Evolutionary conservation across 345 rosid genomes (phyloP), one percentile per base, ranked within the genome.

Genomic region (Citrus cavaleriei): DNA sequence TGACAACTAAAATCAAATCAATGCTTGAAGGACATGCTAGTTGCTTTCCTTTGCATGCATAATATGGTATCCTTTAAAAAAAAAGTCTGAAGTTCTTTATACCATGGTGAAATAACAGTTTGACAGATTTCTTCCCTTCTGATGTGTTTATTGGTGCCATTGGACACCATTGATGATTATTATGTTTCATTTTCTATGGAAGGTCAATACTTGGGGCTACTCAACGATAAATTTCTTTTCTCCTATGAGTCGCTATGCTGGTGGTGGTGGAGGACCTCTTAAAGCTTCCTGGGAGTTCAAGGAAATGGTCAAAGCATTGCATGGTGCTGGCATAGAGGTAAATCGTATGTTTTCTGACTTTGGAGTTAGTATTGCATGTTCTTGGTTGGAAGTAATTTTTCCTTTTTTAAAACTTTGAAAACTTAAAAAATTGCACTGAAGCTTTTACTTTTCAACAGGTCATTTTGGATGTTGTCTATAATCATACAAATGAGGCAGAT

Each of bases 171-270:
- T 27, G 55, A 60, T 24, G 10, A 13, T 59, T 38, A 64, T 46
- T 7, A 4, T 46, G 32, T 32, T 28, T 75, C 14, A 16, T 75
- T 64, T 49, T 79, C 51, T 78, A 76, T 75, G 37, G 57, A 71
- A 95, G 99, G 84, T 95, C 76, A 95, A 95, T 82, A 95, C 97
- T 51, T 95, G 99, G 99, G 99, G 99, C 75, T 95, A 95, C 80
- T 95, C 99, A 7, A 95, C 99, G 14, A 87, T 92, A 86, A 95
- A 95, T 86, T 95, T 95, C 90, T 95, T 95, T 81, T 84, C 99
- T 85, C 98, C 99, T 7, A 93, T 95, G 99, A 92, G 90, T 81
- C 96, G 97, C 77, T 95, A 95, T 84, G 95, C 97, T 75, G 91
- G 93, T 86, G 85, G 86, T 51, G 96, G 95, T 72, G 97, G 93